These are phyloP conservation scores for Pseudogymnoascus sp. DNA, from an alignment of 2,329 filamentous ascomycete species.

Conservation along the genomic window DNA sequence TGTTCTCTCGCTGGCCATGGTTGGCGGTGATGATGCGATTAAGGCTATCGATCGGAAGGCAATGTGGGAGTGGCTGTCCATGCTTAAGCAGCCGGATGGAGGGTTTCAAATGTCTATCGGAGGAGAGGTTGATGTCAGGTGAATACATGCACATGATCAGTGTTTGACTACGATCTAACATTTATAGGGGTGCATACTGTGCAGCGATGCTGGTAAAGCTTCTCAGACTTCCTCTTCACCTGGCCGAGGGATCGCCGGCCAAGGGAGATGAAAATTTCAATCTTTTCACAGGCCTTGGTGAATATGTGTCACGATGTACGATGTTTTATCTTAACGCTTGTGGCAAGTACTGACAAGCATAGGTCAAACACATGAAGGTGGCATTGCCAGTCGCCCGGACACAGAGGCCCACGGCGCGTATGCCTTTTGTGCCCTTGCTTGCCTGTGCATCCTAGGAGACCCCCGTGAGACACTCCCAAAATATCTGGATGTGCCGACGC, in stretches of 20 bases:
- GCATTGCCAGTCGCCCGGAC: slow-evolving; percentile 76
- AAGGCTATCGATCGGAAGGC: slow-evolving; percentile 69
- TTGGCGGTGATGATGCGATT: slow-evolving; percentile 67
- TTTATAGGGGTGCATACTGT: slow-evolving; percentile 76
- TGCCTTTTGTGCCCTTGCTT: slow-evolving; percentile 87
- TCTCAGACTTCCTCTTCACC: slow-evolving; percentile 71
- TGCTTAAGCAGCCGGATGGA: slow-evolving; percentile 77
- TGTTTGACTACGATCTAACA: slow-evolving; percentile 15
- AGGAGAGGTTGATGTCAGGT: slow-evolving; percentile 90
- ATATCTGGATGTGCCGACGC: slow-evolving; percentile 65
- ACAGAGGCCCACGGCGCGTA: slow-evolving; percentile 95
- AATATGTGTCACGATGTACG: slow-evolving; percentile 76
- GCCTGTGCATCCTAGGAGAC: slow-evolving; percentile 74
- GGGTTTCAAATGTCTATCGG: slow-evolving; percentile 82
- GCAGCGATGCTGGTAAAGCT: slow-evolving; percentile 77
- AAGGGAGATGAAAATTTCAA: slow-evolving; percentile 52
- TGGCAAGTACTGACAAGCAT: neutral
- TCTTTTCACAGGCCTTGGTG: slow-evolving; percentile 65
- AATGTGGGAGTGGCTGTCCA: slow-evolving; percentile 87
- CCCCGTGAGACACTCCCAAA: slow-evolving; percentile 66
- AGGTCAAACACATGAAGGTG: slow-evolving; percentile 93
- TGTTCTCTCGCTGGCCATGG: slow-evolving; percentile 68
- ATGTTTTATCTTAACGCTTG: slow-evolving; percentile 20
- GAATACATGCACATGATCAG: slow-evolving; percentile 28
- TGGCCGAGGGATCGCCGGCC: slow-evolving; percentile 66